phyloP scores from a whole-genome alignment of 768 basidiomycete species.

The Zangia roseola region DNA sequence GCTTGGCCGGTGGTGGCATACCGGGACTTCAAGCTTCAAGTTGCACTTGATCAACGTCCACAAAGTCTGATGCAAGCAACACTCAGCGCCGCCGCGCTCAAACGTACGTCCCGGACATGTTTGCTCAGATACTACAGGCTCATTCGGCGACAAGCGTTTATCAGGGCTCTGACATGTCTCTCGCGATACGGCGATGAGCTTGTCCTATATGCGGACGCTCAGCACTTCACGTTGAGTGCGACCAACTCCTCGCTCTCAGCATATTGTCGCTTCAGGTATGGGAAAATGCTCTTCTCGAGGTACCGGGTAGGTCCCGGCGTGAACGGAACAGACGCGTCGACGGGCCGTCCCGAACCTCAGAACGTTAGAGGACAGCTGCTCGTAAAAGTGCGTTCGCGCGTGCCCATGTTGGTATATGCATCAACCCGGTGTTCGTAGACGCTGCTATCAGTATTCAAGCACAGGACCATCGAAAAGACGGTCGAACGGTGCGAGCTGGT shows the following conservation, averaged over 20 bases:
- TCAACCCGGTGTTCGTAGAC: conserved; percentile 41
- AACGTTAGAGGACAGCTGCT: conserved; percentile 66
- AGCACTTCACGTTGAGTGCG: conserved; percentile 61
- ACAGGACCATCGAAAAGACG: conserved; percentile 70
- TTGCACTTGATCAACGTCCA: conserved; percentile 3
- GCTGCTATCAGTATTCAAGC: conserved; percentile 71
- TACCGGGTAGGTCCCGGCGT: conserved; percentile 45
- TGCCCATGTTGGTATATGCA: neutral
- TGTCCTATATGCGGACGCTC: conserved; percentile 60
- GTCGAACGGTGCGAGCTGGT: conserved; percentile 77
- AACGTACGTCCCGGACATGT: conserved; percentile 33
- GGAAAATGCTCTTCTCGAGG: conserved; percentile 65
- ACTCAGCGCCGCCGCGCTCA: conserved; percentile 55
- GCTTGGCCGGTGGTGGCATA: conserved; percentile 46
- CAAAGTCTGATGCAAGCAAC: conserved; percentile 59
- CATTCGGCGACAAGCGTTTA: conserved; percentile 54
- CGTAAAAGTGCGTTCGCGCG: conserved; percentile 51
- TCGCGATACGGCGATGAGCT: conserved; percentile 84
- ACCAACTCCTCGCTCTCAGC: conserved; percentile 83
- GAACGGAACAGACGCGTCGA: conserved; percentile 13
- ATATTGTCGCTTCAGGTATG: conserved; percentile 75
- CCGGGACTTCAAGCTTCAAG: neutral
- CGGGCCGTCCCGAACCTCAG: conserved; percentile 29
- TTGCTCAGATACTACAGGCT: conserved; percentile 21
- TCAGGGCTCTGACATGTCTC: conserved; percentile 71